phyloP scores from a whole-genome alignment of 1,284 basidiomycete species.

The Phellinidium pouzarii region DNA sequence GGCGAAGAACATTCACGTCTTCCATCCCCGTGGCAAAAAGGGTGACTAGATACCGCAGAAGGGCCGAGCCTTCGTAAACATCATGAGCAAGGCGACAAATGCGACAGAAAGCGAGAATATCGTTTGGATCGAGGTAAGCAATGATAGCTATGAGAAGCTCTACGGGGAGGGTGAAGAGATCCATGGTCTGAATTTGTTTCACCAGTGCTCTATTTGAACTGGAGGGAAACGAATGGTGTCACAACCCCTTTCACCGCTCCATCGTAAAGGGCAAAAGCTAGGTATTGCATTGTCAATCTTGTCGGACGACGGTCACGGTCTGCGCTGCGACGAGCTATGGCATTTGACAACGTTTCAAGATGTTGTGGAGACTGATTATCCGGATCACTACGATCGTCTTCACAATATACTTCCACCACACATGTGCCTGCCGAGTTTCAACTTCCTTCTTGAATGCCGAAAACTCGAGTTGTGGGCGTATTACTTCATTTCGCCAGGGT shows the following conservation, averaged over 20 bases:
- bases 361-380: slow-evolving; percentile 6
- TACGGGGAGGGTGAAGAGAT: slow-evolving; percentile 11
- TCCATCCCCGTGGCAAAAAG: slow-evolving; percentile 11
- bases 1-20: slow-evolving; percentile 1
- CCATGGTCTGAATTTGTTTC: slow-evolving; percentile 4
- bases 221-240: neutral
- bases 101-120: slow-evolving; percentile 15
- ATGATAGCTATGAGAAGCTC: slow-evolving; percentile 16
- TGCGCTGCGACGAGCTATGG: neutral
- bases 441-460: neutral
- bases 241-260: neutral
- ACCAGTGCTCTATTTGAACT: slow-evolving; percentile 9
- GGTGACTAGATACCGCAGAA: slow-evolving; percentile 11
- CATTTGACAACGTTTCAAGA: slow-evolving; percentile 9
- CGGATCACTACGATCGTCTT: neutral
- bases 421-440: slow-evolving; percentile 10
- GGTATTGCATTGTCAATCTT: slow-evolving; percentile 2
- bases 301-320: slow-evolving; percentile 4
- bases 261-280: neutral
- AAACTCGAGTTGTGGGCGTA: neutral
- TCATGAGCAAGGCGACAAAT: neutral
- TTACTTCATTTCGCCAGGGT: neutral
- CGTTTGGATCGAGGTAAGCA: slow-evolving; percentile 10
- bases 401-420: slow-evolving; percentile 1
- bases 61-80: slow-evolving; percentile 3